Evolutionary conservation across 140 eudicot genomes (phyloP), one percentile per base, ranked within the genome.

Genomic region (Bidens hawaiensis): DNA sequence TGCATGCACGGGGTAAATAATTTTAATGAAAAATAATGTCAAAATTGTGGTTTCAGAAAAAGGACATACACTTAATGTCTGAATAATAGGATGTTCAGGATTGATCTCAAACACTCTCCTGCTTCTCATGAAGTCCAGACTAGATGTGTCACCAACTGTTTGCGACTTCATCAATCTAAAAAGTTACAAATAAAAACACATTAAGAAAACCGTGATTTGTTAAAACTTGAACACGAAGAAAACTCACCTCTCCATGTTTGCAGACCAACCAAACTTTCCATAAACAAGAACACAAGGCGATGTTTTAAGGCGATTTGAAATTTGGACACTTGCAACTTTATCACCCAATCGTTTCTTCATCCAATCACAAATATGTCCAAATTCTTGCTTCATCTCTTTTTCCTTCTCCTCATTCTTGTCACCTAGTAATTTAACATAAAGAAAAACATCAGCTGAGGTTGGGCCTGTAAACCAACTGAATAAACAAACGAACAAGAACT

Each of bases 201-300:
- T 28, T 14, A 47, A 25, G 52, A 4, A 4, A 0, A 8, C 16
- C 15, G 4, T 11, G n/a, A 10, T 15, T n/a, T 55, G 4, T 14
- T 2, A 5, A 31, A 23, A 12, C 53, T 10, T 47, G 26, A 46
- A 16, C 19, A 46, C 38, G 55, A 18, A 15, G 30, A 19, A 31
- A 26, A 14, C 0, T 52, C 60, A 88, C 96, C 96, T 88, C 75
- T 93, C 99, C 99, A 93, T 93, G 70, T 93, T 93, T 17, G 99
- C 96, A 59, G 99, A 93, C 96, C 96, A 93, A 60, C 99, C 99
- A 69, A 93, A 93, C 67, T 88, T 93, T 64, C 88, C 96, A 28
- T 96, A 81, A 31, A 83, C 96, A 60, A 93, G 95, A 33, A 93
- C 96, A 69, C 99, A 93, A 8, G 99, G 99, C 4, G 99, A 93